phyloP scores from a whole-genome alignment of 495 filamentous ascomycete species.

The Achaetomiella virescens region DNA sequence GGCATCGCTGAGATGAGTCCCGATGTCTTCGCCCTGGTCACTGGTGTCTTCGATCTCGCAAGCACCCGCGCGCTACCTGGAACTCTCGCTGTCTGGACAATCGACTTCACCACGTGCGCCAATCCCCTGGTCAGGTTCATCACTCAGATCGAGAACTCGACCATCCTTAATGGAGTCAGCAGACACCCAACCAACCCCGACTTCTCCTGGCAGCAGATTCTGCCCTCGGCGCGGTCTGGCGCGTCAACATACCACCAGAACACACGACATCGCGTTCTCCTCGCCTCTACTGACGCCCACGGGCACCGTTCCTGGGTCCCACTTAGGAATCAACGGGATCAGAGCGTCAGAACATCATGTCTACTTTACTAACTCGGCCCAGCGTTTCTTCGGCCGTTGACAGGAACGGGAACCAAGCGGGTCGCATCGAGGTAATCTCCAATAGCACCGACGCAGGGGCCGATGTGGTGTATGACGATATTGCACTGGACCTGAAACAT shows the following conservation, averaged over 20 bases:
- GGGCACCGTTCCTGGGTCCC: slow-evolving; percentile 13
- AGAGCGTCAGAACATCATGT: slow-evolving; percentile 24
- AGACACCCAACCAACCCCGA: slow-evolving; percentile 15
- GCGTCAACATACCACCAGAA: slow-evolving; percentile 23
- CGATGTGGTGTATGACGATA: slow-evolving; percentile 19
- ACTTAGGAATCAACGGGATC: slow-evolving; percentile 42
- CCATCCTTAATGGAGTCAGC: slow-evolving; percentile 36
- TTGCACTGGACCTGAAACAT: slow-evolving; percentile 6
- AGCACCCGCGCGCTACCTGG: slow-evolving; percentile 26
- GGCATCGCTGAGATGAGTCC: slow-evolving; percentile 35
- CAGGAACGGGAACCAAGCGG: slow-evolving; percentile 19
- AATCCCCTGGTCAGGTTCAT: slow-evolving; percentile 21
- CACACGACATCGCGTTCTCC: slow-evolving; percentile 16
- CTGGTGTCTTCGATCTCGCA: slow-evolving; percentile 26
- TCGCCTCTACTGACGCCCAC: slow-evolving; percentile 14
- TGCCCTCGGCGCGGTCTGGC: slow-evolving; percentile 32
- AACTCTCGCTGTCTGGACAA: slow-evolving; percentile 30
- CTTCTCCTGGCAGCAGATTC: slow-evolving; percentile 33
- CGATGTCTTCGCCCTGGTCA: slow-evolving; percentile 36
- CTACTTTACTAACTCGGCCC: slow-evolving; percentile 42
- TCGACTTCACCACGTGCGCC: slow-evolving; percentile 13
- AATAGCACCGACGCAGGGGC: slow-evolving; percentile 6
- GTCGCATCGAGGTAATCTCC: slow-evolving; percentile 10
- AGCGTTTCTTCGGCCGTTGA: slow-evolving; percentile 31
- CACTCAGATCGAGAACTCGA: slow-evolving; percentile 28